Percentiles rank a stretch among this genome's conserved stretches.
These are phyloP conservation scores for Boletellus sp. DNA, from an alignment of 768 basidiomycete genomes.

Conservation along the genomic window DNA sequence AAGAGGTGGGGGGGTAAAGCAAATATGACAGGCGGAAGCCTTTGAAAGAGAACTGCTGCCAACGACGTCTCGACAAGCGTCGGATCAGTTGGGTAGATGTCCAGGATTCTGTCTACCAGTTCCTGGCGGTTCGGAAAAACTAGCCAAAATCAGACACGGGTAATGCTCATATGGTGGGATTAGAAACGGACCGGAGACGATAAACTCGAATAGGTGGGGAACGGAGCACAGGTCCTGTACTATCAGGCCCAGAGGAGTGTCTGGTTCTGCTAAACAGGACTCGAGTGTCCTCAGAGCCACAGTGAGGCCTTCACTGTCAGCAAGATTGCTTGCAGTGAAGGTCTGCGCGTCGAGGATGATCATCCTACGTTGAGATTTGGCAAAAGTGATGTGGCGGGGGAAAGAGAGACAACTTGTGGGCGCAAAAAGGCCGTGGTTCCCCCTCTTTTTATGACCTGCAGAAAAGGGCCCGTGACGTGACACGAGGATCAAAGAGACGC, in stretches of 20 bases:
- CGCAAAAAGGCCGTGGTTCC: neutral
- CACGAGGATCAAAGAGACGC: too few relatives aligned
- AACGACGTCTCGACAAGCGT: slow-evolving; percentile 21
- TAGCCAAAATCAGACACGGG: slow-evolving; percentile 3
- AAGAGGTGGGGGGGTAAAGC: slow-evolving; percentile 21
- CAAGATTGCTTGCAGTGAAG: slow-evolving; percentile 16
- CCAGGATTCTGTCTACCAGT: slow-evolving; percentile 30
- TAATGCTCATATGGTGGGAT: neutral
- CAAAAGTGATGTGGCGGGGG: neutral
- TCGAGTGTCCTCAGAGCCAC: slow-evolving; percentile 15
- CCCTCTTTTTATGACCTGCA: too few relatives aligned
- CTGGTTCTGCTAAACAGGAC: slow-evolving; percentile 29
- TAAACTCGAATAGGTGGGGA: slow-evolving; percentile 28
- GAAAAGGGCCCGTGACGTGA: too few relatives aligned
- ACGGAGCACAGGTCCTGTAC: slow-evolving; percentile 25
- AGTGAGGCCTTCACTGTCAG: slow-evolving; percentile 15
- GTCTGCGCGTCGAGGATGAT: slow-evolving; percentile 11
- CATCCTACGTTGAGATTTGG: slow-evolving; percentile 5
- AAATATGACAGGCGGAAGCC: slow-evolving; percentile 26
- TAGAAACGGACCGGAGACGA: too few relatives aligned
- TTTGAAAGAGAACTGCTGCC: slow-evolving; percentile 20
- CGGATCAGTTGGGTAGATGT: slow-evolving; percentile 29
- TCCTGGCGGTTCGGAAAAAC: slow-evolving; percentile 10
- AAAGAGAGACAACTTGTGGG: neutral
- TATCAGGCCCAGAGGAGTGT: slow-evolving; percentile 24